phyloP scores from a whole-genome alignment of 1,139 yeast species.

The Debaryomyces subglobosus region DNA sequence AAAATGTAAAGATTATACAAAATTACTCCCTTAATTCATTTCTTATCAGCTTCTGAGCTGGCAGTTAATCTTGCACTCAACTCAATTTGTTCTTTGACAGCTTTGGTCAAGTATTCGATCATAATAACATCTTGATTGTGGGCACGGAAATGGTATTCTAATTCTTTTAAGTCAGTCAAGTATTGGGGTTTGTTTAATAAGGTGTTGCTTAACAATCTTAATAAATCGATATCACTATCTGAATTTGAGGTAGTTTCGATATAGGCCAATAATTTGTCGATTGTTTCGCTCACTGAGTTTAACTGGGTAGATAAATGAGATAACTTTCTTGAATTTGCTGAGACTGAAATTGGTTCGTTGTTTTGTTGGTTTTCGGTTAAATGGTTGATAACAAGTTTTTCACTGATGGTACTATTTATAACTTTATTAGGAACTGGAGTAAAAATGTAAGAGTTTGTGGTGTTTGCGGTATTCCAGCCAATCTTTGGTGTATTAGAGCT shows the following conservation, averaged over 20 bases:
- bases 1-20: conserved; percentile 1
- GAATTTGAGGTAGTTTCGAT: conserved; percentile 52
- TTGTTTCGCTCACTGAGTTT: conserved; percentile 49
- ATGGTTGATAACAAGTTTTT: conserved; percentile 56
- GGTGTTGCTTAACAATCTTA: conserved; percentile 66
- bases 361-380: conserved; percentile 28
- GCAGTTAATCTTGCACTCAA: conserved; percentile 73
- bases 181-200: conserved; percentile 62
- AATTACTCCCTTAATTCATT: conserved; percentile 10
- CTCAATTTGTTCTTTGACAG: conserved; percentile 84
- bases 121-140: conserved; percentile 83
- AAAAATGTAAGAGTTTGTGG: conserved; percentile 63
- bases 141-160: conserved; percentile 65
- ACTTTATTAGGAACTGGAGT: conserved; percentile 76
- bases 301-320: conserved; percentile 57
- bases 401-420: conserved; percentile 59
- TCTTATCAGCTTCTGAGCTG: conserved; percentile 34
- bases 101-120: conserved; percentile 82
- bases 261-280: conserved; percentile 58
- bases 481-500: conserved; percentile 41
- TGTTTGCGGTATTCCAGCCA: conserved; percentile 46
- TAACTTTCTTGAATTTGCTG: conserved; percentile 27
- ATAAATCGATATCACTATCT: conserved; percentile 56
- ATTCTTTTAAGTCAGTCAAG: conserved; percentile 58
- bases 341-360: conserved; percentile 19